Evolutionary conservation across 2,329 filamentous ascomycete species (phyloP).

Genomic region (Aspergillus glaucus): DNA sequence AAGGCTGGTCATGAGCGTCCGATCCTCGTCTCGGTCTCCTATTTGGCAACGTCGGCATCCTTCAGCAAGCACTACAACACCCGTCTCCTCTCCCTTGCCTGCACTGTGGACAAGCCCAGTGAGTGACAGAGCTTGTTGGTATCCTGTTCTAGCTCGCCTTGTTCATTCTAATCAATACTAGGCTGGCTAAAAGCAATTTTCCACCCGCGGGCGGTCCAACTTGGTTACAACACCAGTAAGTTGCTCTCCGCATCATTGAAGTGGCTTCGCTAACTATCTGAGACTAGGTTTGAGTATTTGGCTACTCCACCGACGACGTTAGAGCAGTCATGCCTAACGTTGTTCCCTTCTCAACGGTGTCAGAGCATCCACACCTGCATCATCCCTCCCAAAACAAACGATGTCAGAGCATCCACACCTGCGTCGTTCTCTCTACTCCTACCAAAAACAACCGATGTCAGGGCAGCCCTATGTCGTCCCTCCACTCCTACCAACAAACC

Average conservation of each 20-base stretch:
- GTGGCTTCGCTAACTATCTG: no score
- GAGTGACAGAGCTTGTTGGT: slow-evolving; percentile 6
- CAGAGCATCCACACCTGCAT: no score
- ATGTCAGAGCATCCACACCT: no score
- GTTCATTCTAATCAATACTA: not conserved
- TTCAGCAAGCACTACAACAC: not conserved
- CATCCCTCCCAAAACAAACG: no score
- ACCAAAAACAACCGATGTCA: no score
- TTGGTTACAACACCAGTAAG: not conserved
- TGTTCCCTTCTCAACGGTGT: no score
- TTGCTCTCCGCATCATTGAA: not conserved
- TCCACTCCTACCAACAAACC: no score
- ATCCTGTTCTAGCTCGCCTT: not conserved
- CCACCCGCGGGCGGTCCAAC: not conserved
- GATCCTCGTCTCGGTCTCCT: not conserved
- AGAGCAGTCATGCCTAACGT: no score
- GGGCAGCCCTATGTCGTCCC: no score
- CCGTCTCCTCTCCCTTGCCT: not conserved
- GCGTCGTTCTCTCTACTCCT: no score
- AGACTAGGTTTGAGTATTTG: no score
- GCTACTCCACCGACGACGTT: not conserved
- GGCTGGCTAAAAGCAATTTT: not conserved
- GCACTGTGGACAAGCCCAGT: slow-evolving; percentile 2
- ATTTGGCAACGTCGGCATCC: not conserved
- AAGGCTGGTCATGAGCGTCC: not conserved